Evolutionary conservation across 1,139 yeast genomes (phyloP).

Genomic region (Suhomyces panamericanus): DNA sequence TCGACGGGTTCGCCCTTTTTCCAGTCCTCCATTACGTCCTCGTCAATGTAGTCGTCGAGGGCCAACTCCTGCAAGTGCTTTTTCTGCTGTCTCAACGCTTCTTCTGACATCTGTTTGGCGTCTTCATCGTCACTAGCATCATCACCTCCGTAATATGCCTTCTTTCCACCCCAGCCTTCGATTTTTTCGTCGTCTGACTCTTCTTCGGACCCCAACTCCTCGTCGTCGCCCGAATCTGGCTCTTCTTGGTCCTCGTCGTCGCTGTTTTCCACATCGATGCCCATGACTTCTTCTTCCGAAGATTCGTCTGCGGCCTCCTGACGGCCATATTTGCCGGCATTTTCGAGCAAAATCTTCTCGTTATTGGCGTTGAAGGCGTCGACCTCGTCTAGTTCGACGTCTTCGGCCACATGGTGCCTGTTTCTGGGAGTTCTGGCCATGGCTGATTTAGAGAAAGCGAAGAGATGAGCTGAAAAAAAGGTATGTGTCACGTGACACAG

Average conservation of each 20-base stretch:
- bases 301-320: conserved; percentile 39
- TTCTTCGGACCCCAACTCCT: conserved; percentile 48
- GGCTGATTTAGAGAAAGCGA: not conserved
- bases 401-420: conserved; percentile 18
- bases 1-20: conserved; percentile 38
- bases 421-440: conserved; percentile 11
- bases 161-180: conserved; percentile 78
- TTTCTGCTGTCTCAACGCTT: conserved; percentile 85
- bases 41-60: conserved; percentile 82
- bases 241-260: conserved; percentile 37
- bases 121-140: conserved; percentile 74
- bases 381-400: conserved; percentile 59
- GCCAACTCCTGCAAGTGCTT: conserved; percentile 78
- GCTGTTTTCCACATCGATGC: conserved; percentile 29
- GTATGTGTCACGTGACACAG: not conserved
- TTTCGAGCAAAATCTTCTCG: conserved; percentile 60
- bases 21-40: conserved; percentile 79
- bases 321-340: conserved; percentile 50
- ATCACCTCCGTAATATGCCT: conserved; percentile 82
- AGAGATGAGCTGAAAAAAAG: conserved; percentile 5
- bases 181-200: conserved; percentile 53
- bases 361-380: conserved; percentile 69
- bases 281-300: conserved; percentile 51
- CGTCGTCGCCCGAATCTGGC: conserved; percentile 34
- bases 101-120: conserved; percentile 78